phyloP scores from a whole-genome alignment of 345 rosid species.

The Linum usitatissimum region DNA sequence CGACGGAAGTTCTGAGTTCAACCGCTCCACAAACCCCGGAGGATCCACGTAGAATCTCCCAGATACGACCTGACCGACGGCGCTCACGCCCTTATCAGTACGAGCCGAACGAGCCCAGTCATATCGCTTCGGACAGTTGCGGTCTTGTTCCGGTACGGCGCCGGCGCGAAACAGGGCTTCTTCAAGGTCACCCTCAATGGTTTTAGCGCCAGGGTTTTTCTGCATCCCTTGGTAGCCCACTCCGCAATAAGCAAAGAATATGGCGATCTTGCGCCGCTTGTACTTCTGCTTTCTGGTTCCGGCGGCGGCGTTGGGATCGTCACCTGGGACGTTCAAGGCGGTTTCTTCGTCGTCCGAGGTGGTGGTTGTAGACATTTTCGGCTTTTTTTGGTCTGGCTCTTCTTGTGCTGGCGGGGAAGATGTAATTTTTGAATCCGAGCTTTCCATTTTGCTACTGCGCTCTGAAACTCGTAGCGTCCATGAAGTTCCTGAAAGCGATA shows the following conservation, averaged over 20 bases:
- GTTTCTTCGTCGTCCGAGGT: conserved; percentile 33
- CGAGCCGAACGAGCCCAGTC: conserved; percentile 96
- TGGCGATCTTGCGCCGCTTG: conserved; percentile 86
- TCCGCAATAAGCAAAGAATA: conserved; percentile 85
- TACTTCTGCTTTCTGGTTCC: conserved; percentile 31
- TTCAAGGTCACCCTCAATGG: conserved; percentile 94
- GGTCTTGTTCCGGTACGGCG: conserved; percentile 81
- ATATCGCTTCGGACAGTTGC: conserved; percentile 48
- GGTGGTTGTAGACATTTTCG: conserved; percentile 46
- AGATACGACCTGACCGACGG: conserved; percentile 92
- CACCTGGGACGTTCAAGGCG: conserved; percentile 11
- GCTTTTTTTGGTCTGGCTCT: conserved; percentile 53
- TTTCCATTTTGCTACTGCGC: conserved; percentile 11
- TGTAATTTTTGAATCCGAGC: conserved; percentile 6
- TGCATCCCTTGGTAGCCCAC: conserved; percentile 99
- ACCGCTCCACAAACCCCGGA: conserved; percentile 72
- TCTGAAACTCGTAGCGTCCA: neutral
- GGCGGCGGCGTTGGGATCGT: conserved; percentile 10
- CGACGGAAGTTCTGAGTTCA: conserved; percentile 43
- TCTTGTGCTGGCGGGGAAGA: conserved; percentile 22
- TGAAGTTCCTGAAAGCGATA: neutral
- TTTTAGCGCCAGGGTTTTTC: conserved; percentile 88
- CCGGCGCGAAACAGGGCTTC: conserved; percentile 79
- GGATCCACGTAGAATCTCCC: conserved; percentile 86
- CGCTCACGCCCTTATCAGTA: conserved; percentile 91